Percentiles rank a stretch among this genome's conserved stretches.
phyloP scores from a whole-genome alignment of 371 early-diverging fungal species.

The Catenaria anguillulae region DNA sequence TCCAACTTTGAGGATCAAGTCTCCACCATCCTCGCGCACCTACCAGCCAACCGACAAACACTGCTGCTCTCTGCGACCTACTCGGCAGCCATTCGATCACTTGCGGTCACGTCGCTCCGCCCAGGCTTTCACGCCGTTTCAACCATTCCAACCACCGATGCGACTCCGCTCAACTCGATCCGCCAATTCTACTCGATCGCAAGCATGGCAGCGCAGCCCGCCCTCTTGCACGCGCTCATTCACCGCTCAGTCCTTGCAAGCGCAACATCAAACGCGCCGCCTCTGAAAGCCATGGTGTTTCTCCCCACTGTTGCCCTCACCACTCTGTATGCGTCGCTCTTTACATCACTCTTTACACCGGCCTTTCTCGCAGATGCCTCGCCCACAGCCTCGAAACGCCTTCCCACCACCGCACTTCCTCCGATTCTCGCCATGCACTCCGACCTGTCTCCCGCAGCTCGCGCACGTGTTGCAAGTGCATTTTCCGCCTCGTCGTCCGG shows the following conservation, averaged over 20 bases:
- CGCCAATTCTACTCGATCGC: constrained; percentile 58
- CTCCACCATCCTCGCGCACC: constrained; percentile 52
- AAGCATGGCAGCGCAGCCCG: constrained; percentile 43
- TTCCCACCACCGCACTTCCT: constrained; percentile 18
- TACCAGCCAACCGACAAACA: constrained; percentile 80
- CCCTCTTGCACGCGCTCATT: constrained; percentile 23
- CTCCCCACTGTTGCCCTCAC: constrained; percentile 68
- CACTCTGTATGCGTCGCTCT: constrained; percentile 47
- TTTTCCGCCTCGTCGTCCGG: constrained; percentile 47
- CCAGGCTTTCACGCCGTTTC: constrained; percentile 36
- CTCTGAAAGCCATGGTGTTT: constrained; percentile 80
- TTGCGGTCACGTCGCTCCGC: constrained; percentile 56
- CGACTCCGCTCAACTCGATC: constrained; percentile 54
- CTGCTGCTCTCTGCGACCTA: constrained; percentile 97
- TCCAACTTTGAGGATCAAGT: constrained; percentile 94
- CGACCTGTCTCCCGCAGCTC: constrained; percentile 49
- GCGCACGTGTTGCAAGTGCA: constrained; percentile 47
- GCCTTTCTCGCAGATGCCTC: constrained; percentile 32
- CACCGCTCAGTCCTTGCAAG: background rate
- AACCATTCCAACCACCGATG: constrained; percentile 66
- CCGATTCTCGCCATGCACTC: constrained; percentile 66
- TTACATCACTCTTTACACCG: too few relatives aligned
- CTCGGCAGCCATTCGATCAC: constrained; percentile 55
- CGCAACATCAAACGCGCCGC: too few relatives aligned
- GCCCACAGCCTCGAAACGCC: constrained; percentile 12